Evolutionary conservation across 2,329 filamentous ascomycete genomes (phyloP).

Genomic region (Neocucurbitaria cava): DNA sequence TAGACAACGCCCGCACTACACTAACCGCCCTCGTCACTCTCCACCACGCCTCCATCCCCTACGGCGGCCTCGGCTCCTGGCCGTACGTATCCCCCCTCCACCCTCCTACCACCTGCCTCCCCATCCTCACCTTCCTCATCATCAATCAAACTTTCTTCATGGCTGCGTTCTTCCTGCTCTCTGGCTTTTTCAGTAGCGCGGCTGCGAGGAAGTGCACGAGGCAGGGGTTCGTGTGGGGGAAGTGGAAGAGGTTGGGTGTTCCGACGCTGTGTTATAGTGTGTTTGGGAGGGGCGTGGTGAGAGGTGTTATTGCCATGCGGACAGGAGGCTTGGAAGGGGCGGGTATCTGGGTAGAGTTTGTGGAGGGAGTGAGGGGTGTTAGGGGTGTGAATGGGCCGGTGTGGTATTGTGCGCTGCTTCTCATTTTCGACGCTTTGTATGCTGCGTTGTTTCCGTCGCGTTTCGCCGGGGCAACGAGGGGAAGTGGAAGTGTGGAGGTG

Average conservation of each 20-base stretch:
- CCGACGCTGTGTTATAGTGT: conserved; percentile 19
- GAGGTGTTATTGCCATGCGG: conserved; percentile 4
- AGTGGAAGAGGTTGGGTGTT: conserved; percentile 24
- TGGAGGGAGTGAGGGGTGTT: conserved; percentile 2
- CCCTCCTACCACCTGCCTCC: conserved; percentile 4
- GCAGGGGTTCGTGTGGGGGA: conserved; percentile 11
- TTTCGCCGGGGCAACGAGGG: neutral
- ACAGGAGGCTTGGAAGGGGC: conserved; percentile 1
- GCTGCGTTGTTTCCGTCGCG: neutral
- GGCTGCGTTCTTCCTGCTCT: conserved; percentile 28
- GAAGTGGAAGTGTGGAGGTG: too few species aligned
- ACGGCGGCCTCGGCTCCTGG: conserved; percentile 26
- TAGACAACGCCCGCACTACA: conserved; percentile 29
- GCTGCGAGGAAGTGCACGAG: conserved; percentile 5
- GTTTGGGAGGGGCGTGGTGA: conserved; percentile 1
- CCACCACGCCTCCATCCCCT: conserved; percentile 26
- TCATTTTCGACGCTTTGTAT: conserved; percentile 23
- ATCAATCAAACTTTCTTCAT: conserved; percentile 33
- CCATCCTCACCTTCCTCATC: conserved; percentile 17
- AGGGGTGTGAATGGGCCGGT: conserved; percentile 24
- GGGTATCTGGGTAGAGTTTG: neutral
- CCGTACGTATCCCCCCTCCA: conserved; percentile 11
- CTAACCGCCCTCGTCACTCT: conserved; percentile 28
- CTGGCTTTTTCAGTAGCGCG: conserved; percentile 22
- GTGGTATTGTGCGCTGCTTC: conserved; percentile 26